Base-by-base conservation (phyloP, 1,139 yeast species). In the Blastobotrys ciferrii region DNA sequence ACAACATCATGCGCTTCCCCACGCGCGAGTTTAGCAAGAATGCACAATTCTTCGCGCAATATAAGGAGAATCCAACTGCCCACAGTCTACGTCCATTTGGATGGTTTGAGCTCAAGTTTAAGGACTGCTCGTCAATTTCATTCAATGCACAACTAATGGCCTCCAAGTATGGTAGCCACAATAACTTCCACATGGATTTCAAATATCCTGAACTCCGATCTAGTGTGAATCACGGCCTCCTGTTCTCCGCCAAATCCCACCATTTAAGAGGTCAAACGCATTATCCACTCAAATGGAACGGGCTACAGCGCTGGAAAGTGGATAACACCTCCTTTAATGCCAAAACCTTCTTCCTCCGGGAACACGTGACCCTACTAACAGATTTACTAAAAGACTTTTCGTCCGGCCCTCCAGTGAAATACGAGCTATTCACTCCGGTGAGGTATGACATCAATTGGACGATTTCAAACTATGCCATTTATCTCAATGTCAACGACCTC, bases 1-100 rank as follows among this genome's bases (percentile, higher is more conserved):
- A 86, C 56, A 70, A 83, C 2, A 78, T 85, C n/a, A 58, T 88
- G 46, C 75, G 96, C 54, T 69, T 89, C 0, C 98, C 98, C 0
- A 82, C 86, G 7, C 71, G 97, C 50, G 98, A 92, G 64, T 71
- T 77, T 32, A 86, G 95, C 57, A 91, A 91, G 63, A 92, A 88
- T 63, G 65, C 66, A 1, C 72, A 63, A 18, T 74, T 71, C 53
- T 47, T 62, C 23, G 58, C 63, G 30, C 56, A 54, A 18, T 63
- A 56, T 47, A 58, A 59, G 51, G 67, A 70, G 45, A 60, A 66
- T 14, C 71, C 74, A 15, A 68, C 67, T 38, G 62, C 66, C 1
- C 60, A 64, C 20, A 59, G 73, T 36, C n/a, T 47, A 31, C 67
- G 88, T 33, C 85, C 96, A 0, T 92, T 85, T 71, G 98, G 97